A percentile compares a stretch with the other conserved stretches of the same genome.
phyloP scores from a whole-genome alignment of 2,329 filamentous ascomycete genomes.

The Colletotrichum liriopes region DNA sequence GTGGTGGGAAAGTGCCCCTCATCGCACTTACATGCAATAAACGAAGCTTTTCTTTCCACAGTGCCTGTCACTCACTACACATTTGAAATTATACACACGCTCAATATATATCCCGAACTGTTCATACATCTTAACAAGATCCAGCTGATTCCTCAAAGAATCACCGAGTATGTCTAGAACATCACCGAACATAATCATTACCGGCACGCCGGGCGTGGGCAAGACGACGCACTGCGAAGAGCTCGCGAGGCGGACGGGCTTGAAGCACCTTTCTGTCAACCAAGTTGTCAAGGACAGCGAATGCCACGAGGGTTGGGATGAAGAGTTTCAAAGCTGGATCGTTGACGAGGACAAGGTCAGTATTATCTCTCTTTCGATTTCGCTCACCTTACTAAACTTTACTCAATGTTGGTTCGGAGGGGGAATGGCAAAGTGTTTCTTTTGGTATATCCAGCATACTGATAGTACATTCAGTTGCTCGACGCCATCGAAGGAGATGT shows the following conservation, averaged over 20 bases:
- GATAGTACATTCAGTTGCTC: constrained; percentile 73
- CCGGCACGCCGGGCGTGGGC: constrained; percentile 94
- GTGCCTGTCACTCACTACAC: neutral
- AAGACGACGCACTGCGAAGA: constrained; percentile 94
- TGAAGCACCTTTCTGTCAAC: constrained; percentile 91
- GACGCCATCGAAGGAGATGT: constrained; percentile 91
- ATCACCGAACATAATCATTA: constrained; percentile 91
- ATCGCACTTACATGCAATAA: constrained; percentile 30
- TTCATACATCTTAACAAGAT: neutral
- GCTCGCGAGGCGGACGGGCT: constrained; percentile 81
- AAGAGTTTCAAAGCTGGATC: constrained; percentile 89
- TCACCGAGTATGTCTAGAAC: constrained; percentile 54
- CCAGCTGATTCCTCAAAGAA: neutral
- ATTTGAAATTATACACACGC: neutral
- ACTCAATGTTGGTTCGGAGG: neutral
- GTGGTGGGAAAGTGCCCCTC: constrained; percentile 5
- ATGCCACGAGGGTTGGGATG: constrained; percentile 91
- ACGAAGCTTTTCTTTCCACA: constrained; percentile 5
- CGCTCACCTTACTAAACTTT: neutral
- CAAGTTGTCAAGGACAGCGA: constrained; percentile 89
- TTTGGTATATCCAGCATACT: neutral
- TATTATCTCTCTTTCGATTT: constrained; percentile 31
- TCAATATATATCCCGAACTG: neutral
- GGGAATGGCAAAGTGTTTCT: neutral
- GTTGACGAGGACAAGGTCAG: constrained; percentile 95